Evolutionary conservation across 805 yeast species (phyloP).

Genomic region (Zygoascus ofunaensis): DNA sequence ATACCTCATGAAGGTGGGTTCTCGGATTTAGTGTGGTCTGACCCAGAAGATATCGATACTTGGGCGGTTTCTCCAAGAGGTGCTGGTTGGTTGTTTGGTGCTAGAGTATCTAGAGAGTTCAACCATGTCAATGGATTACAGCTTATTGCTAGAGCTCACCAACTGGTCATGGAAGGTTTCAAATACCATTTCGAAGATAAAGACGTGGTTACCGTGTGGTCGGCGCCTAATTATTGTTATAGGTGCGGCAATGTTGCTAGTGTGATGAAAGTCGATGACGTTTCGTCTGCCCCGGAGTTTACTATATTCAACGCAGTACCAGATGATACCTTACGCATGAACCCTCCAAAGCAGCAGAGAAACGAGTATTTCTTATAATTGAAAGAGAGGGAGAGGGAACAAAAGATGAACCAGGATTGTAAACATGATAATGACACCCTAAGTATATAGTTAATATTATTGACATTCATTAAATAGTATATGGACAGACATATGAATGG

Average conservation of each 20-base stretch:
- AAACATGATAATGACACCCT: background rate
- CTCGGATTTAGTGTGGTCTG: conserved; percentile 96
- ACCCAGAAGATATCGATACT: conserved; percentile 94
- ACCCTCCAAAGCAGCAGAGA: conserved; percentile 20
- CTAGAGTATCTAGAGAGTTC: conserved; percentile 88
- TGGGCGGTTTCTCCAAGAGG: conserved; percentile 99
- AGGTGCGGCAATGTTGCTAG: conserved; percentile 97
- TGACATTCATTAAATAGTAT: too few relatives aligned
- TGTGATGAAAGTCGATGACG: conserved; percentile 85
- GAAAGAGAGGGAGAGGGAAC: background rate
- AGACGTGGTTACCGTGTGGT: conserved; percentile 96
- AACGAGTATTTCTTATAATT: conserved; percentile 22
- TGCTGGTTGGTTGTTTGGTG: conserved; percentile 97
- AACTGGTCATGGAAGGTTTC: conserved; percentile 97
- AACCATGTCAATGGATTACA: conserved; percentile 87
- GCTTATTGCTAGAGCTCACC: conserved; percentile 93
- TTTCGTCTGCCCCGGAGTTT: conserved; percentile 76
- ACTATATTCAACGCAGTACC: conserved; percentile 86
- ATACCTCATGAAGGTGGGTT: conserved; percentile 99
- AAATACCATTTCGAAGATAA: conserved; percentile 92
- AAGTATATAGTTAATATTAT: too few relatives aligned
- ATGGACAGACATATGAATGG: too few relatives aligned
- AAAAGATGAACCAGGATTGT: background rate
- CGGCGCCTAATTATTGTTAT: conserved; percentile 95
- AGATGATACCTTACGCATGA: conserved; percentile 20